Conservation (phyloP, 2,329 filamentous ascomycete genomes). For the Ascochyta lentis region DNA sequence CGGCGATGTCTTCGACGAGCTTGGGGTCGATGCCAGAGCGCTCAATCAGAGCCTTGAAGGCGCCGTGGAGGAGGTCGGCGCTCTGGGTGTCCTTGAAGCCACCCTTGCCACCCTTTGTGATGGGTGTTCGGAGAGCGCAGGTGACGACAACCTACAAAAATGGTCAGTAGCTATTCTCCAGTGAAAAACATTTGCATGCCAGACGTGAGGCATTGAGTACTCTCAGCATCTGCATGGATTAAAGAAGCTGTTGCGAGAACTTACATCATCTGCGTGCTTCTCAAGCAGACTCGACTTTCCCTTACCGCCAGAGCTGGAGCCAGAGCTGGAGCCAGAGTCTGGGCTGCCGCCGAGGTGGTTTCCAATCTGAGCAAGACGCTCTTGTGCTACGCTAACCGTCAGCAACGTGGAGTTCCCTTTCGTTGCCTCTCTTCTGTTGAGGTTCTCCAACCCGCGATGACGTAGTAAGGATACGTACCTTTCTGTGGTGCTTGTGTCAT, state of each 20-base stretch:
- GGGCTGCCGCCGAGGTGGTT: conserved; percentile 57
- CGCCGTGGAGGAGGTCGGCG: conserved; percentile 82
- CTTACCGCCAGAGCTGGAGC: conserved; percentile 31
- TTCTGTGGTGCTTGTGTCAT: conserved; percentile 21
- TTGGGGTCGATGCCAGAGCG: conserved; percentile 88
- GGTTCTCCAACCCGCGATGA: not conserved
- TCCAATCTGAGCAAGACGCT: conserved; percentile 65
- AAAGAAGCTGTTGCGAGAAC: conserved; percentile 15
- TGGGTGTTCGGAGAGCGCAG: conserved; percentile 85
- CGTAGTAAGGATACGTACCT: conserved; percentile 7
- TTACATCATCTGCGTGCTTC: conserved; percentile 65
- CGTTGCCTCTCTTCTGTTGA: conserved; percentile 1
- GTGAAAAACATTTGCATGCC: not conserved
- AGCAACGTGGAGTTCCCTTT: not conserved
- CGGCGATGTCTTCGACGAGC: conserved; percentile 89
- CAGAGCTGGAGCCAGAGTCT: conserved; percentile 1
- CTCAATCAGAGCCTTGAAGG: conserved; percentile 80
- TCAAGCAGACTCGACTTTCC: conserved; percentile 54
- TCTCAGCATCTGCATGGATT: not conserved
- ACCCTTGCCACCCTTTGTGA: conserved; percentile 92
- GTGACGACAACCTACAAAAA: conserved; percentile 76
- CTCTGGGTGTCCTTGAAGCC: conserved; percentile 94
- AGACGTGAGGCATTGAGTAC: not conserved
- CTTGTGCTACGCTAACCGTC: conserved; percentile 54
- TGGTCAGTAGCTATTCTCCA: conserved; percentile 5